A percentile compares a stretch with the other conserved stretches of the same genome.
These are phyloP conservation scores for Fusarium secorum DNA, from an alignment of 2,329 filamentous ascomycete species.

Conservation along the genomic window DNA sequence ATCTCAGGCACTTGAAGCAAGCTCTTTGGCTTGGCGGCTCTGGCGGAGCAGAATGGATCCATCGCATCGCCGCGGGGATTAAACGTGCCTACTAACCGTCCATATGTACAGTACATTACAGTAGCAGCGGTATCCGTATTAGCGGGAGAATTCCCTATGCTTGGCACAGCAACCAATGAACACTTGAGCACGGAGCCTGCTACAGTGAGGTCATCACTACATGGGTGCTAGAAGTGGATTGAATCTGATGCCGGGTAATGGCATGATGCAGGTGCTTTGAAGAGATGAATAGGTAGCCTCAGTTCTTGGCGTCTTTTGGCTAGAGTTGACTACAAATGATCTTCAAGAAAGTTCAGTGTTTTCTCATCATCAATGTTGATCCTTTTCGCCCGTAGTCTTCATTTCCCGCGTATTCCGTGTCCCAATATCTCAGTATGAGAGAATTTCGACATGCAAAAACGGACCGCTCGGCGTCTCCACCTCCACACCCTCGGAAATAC, in stretches of 20 bases:
- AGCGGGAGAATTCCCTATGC: not conserved
- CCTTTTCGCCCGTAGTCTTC: not conserved
- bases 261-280: slow-evolving; percentile 1
- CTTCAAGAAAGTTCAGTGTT: too few species aligned
- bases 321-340: too few species aligned
- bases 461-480: slow-evolving; percentile 42
- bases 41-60: slow-evolving; percentile 2
- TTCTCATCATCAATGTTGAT: too few species aligned
- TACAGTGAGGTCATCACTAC: slow-evolving; percentile 40
- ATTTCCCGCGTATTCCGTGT: slow-evolving; percentile 1
- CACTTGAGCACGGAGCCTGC: slow-evolving; percentile 2
- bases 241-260: not conserved
- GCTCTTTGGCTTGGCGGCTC: slow-evolving; percentile 21
- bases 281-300: not conserved
- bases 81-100: not conserved
- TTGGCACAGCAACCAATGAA: slow-evolving; percentile 32
- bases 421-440: slow-evolving; percentile 31
- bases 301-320: not conserved
- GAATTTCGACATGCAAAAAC: slow-evolving; percentile 35
- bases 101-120: not conserved
- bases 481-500: slow-evolving; percentile 38
- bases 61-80: slow-evolving; percentile 12
- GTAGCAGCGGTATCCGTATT: not conserved
- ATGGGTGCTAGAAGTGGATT: slow-evolving; percentile 20
- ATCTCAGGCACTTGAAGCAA: not conserved